These are phyloP conservation scores for Jaenimonas drosophilae DNA, from an alignment of 208 protist genomes.

Conservation along the genomic window DNA sequence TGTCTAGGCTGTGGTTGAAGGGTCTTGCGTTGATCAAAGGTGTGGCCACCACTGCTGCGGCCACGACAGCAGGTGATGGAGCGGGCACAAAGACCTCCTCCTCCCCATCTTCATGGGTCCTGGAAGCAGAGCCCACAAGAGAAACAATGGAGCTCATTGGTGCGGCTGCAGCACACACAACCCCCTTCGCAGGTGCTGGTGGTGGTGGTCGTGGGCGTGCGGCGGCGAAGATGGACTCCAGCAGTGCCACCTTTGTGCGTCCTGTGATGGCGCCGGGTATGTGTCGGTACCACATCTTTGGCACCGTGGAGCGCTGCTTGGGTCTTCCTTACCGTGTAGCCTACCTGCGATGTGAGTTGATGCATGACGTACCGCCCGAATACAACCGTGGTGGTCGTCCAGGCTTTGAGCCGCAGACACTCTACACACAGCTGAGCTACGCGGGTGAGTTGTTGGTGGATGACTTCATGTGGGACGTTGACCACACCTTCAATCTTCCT, in stretches of 20 bases:
- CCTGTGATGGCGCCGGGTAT: background rate
- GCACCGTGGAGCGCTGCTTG: constrained; percentile 43
- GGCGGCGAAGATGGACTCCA: background rate
- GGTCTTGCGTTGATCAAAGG: background rate
- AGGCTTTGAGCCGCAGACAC: constrained; percentile 4
- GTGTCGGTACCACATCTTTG: constrained; percentile 27
- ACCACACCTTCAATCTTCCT: constrained; percentile 61
- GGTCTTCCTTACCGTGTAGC: constrained; percentile 30
- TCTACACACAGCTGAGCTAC: constrained; percentile 55
- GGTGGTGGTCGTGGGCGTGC: background rate
- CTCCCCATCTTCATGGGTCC: background rate
- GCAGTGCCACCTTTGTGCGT: background rate
- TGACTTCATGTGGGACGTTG: constrained; percentile 27
- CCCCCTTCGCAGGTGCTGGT: background rate
- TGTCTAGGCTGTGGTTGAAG: too few relatives aligned
- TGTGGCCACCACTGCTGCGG: background rate
- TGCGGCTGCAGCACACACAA: background rate
- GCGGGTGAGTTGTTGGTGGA: constrained; percentile 23
- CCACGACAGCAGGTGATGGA: background rate
- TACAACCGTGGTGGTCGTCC: too few relatives aligned
- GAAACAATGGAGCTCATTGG: background rate
- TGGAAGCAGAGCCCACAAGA: too few relatives aligned
- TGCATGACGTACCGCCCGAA: constrained; percentile 15
- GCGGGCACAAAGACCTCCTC: background rate
- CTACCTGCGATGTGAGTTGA: constrained; percentile 36